Base-by-base conservation (phyloP, 2,329 filamentous ascomycete species). In the Emmonsia crescens region DNA sequence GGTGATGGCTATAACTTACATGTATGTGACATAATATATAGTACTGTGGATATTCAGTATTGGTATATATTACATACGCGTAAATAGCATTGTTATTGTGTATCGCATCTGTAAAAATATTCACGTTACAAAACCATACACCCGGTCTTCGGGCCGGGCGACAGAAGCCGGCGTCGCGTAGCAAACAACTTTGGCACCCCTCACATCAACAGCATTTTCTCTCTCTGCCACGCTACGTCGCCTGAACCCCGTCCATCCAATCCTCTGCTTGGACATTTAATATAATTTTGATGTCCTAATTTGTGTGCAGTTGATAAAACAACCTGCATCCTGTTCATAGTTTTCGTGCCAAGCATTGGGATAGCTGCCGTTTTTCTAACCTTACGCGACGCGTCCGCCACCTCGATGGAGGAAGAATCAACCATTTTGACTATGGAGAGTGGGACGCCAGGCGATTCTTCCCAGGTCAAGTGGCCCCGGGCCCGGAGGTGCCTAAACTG, bases 391-490 rank as follows among this genome's bases (percentile, higher is more conserved):
- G 52, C 52, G 33, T 56, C 33, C 10, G 5, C 21, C 10, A 6
- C 21, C 33, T 3, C 1, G 5, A 19, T 27, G 33, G 33, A 56
- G 52, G 33, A 40, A 56, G 21, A 40, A 24, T 56, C 52, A 56
- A 56, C 52, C 52, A n/a, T 40, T 40, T 56, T 56, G 52, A 40
- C 33, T 14, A 40, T 56, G 52, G 52, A 56, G 19, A 56, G 52
- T 40, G 52, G 10, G 5, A 9, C 33, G 12, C n/a, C 21, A 8
- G 31, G 29, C 10, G 27, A n/a, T 54, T 33, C 51, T 36, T 36
- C 16, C 19, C 51, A n/a, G 16, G 19, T 5, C 51, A 57, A 46
- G 40, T 3, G 14, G n/a, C 36, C 21, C 3, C 16, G 27, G 2
- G 6, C 6, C 38, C 16, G 8, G 56, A 29, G 38, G 48, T 57